Base-by-base conservation (phyloP, 257 asterid genomes). In the Eustoma russellianum region DNA sequence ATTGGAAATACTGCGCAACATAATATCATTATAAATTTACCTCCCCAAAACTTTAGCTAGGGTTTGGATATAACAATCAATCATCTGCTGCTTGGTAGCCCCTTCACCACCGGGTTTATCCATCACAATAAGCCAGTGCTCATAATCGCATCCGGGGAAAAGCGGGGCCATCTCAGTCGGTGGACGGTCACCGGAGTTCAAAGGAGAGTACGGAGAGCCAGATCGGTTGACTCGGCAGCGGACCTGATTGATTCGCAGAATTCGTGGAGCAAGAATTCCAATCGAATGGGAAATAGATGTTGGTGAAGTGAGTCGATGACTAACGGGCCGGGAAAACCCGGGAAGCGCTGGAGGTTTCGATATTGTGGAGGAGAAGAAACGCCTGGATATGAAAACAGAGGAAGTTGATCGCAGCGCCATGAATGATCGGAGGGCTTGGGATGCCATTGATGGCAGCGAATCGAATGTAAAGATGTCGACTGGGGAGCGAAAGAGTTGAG, bases 21-120 rank as follows among this genome's bases (percentile, higher is more conserved):
- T 5, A 9, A 35, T 15, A 56, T 12, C 4, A 38, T 7, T 15
- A 63, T 8, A 48, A 12, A 56, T 46, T 56, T 57, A 86, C 96
- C 97, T 88, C 64, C 94, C 94, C n/a, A 86, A 52, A 35, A 86
- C 82, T 75, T 76, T 76, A 51, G 97, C 93, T 41, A 86, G 79
- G 64, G 95, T 90, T 69, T 86, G 70, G 13, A 90, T 58, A 48
- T 86, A 90, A 56, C 98, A 90, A 68, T 90, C 89, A 45, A 86
- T 86, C 94, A 90, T 90, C 68, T 86, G 95, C 75, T 90, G 82
- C 56, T 90, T 90, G 17, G 72, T 73, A 33, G 98, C 94, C 49
- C 93, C 94, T 76, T 90, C 98, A 5, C 98, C 98, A 3, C 96
- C 98, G 9, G 96, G 98, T 75, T 86, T 83, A 62, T 91, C 98